Evolutionary conservation across 2,329 filamentous ascomycete species (phyloP), one percentile per base, ranked within the genome.

Genomic region (Elsinoe perseae): DNA sequence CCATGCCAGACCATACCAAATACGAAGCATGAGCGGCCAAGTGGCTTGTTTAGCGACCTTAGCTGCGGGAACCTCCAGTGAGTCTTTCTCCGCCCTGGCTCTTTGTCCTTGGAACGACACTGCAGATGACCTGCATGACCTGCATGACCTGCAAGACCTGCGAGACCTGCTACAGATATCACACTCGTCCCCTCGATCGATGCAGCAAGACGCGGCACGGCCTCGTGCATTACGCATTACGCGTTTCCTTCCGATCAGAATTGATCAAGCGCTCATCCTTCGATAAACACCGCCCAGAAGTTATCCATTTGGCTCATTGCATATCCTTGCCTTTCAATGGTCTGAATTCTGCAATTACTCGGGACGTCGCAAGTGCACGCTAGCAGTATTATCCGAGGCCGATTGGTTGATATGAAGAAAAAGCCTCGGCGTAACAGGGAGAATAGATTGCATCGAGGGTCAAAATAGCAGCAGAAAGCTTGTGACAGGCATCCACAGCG

Each of bases 211-310:
- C 23, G 27, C 48, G 32, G 25, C 25, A 52, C 28, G 20, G 48
- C 28, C 30, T 52, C 48, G 48, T 20, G 48, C 48, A 52, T 52
- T 52, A 52, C 48, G 48, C 48, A 30, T 52, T 25, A 16, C 48
- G n/a, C n/a, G n/a, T n/a, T n/a, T n/a, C n/a, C n/a, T n/a, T n/a
- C n/a, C n/a, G n/a, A n/a, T n/a, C n/a, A n/a, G n/a, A n/a, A n/a
- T 36, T 52, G 48, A 52, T 52, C 18, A 25, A 38, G 16, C 30
- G 32, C 48, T 52, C 32, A 38, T 38, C 48, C 48, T 32, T 36
- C 30, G 28, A 28, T 30, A 32, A 50, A 34, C 44, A 30, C 8
- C 44, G 27, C n/a, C 44, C 44, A 50, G 27, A 12, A 50, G 25
- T 32, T 14, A 18, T 50, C 44, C 44, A n/a, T n/a, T n/a, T n/a